Base-by-base conservation (phyloP, 2,329 filamentous ascomycete genomes). In the Arthrobotrys megalospora region DNA sequence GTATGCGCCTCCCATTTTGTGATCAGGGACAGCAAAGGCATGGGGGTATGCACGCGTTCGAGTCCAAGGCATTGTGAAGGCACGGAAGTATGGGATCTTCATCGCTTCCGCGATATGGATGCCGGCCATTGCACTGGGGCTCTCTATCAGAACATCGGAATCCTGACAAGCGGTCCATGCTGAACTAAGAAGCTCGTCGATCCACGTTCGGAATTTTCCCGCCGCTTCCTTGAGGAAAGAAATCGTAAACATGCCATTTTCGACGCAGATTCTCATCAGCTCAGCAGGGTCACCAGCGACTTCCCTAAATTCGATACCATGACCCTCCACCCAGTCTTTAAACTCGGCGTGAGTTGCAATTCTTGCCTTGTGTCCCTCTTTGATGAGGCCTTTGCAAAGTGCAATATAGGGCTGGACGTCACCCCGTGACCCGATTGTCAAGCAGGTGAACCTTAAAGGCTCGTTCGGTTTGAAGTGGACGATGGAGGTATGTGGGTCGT, bases 31-130 rank as follows among this genome's bases (percentile, higher is more conserved):
- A 28, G 95, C 92, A 84, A 99, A 99, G 0, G 96, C 96, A 84
- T 99, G 96, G 1, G 96, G 96, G 82, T 99, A 99, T 0, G 95
- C 94, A 66, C 96, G 89, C 14, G 96, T 99, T 60, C 94, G 90
- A 0, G 96, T 97, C 96, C 96, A 99, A 0, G 96, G 96, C 96
- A 99, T 99, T 16, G 94, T 97, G 83, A 99, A 99, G 0, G 94
- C 95, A 70, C 96, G 90, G 86, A 98, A 98, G 84, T 99, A 99
- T 0, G 96, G 96, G 52, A 99, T 96, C 12, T 90, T 88, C 1
- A 99, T 88, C 24, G 94, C 93, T 85, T 99, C 96, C 0, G 96
- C 96, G 80, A 99, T 97, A 84, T 99, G 96, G 67, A 99, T 97
- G 28, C 96, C 96, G 0, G 92, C 94, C 96, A 99, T 99, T 12